These are phyloP conservation scores for Podospora sp. DNA, from an alignment of 495 filamentous ascomycete species.

Conservation along the genomic window DNA sequence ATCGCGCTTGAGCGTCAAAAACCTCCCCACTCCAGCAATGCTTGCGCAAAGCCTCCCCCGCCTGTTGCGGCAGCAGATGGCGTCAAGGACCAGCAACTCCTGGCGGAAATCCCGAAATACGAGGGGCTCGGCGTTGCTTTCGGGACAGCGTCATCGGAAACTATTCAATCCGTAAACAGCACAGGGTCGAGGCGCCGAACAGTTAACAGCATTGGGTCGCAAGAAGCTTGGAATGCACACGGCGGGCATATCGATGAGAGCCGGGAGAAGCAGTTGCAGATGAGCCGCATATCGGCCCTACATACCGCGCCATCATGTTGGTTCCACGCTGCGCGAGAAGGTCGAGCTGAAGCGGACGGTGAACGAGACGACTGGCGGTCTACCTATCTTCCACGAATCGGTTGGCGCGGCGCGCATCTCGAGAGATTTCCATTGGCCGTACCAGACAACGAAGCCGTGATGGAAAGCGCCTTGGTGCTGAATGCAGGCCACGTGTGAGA, in stretches of 20 bases:
- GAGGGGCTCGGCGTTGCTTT: conserved; percentile 1
- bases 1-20: background rate
- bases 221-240: background rate
- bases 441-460: conserved; percentile 8
- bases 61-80: conserved; percentile 6
- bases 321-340: background rate
- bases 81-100: background rate
- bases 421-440: conserved; percentile 11
- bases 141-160: background rate
- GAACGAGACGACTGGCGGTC: conserved; percentile 1
- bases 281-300: background rate
- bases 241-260: background rate
- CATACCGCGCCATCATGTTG: background rate
- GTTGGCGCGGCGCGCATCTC: background rate
- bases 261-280: background rate
- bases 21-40: background rate
- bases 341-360: background rate
- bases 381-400: background rate
- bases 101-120: conserved; percentile 8
- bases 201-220: background rate
- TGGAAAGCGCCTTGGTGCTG: conserved; percentile 2
- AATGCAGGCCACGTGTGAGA: conserved; percentile 22
- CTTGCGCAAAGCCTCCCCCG: conserved; percentile 6
- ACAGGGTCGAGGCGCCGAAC: background rate
- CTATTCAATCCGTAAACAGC: background rate